A percentile compares a stretch with the other conserved stretches of the same genome.
Conservation (phyloP, 2,329 filamentous ascomycete genomes). For the Pseudophaeomoniella oleicola region DNA sequence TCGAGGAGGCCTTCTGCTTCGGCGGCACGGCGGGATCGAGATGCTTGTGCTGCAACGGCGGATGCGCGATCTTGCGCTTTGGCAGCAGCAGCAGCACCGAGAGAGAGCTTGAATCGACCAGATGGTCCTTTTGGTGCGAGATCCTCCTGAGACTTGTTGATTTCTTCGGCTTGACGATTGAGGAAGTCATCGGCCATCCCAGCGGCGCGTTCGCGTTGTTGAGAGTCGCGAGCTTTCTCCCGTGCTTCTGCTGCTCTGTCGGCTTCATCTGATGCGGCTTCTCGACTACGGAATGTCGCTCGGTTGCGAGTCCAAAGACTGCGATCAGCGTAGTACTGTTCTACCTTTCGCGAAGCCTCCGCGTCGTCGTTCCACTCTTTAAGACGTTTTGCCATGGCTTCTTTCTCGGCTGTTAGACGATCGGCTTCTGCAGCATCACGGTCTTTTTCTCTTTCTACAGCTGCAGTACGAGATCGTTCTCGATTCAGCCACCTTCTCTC, state of each 20-base stretch:
- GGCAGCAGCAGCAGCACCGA: slow-evolving; percentile 76
- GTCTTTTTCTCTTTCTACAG: slow-evolving; percentile 69
- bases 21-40: slow-evolving; percentile 54
- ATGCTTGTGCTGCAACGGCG: slow-evolving; percentile 36
- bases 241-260: slow-evolving; percentile 68
- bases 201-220: slow-evolving; percentile 61
- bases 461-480: slow-evolving; percentile 69
- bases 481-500: slow-evolving; percentile 85
- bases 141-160: slow-evolving; percentile 28
- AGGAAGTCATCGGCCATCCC: slow-evolving; percentile 87
- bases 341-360: slow-evolving; percentile 57
- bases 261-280: slow-evolving; percentile 63
- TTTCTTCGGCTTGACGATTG: slow-evolving; percentile 65
- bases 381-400: slow-evolving; percentile 57
- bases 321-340: slow-evolving; percentile 78
- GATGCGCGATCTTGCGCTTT: slow-evolving; percentile 17
- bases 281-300: slow-evolving; percentile 54
- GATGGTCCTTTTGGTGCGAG: slow-evolving; percentile 40
- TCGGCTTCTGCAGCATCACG: slow-evolving; percentile 63
- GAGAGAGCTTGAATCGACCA: slow-evolving; percentile 71
- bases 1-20: slow-evolving; percentile 91
- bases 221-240: slow-evolving; percentile 54
- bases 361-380: slow-evolving; percentile 78
- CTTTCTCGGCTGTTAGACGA: slow-evolving; percentile 46
- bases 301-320: slow-evolving; percentile 75